Evolutionary conservation across 371 early-diverging fungal species (phyloP), one percentile per base, ranked within the genome.

Genomic region (Chytridium lagenaria): DNA sequence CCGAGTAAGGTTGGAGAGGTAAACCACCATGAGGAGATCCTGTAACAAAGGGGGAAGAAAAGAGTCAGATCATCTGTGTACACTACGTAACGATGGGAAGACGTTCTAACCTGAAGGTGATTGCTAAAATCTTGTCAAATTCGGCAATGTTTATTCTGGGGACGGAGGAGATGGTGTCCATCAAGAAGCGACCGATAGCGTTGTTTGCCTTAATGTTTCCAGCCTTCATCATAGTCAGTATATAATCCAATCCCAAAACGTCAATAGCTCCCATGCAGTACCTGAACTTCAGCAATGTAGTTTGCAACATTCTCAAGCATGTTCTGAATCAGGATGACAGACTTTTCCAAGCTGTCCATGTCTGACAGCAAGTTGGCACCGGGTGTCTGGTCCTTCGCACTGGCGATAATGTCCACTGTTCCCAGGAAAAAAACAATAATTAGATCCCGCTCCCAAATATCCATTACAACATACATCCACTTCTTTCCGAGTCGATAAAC

Each of bases 21-120:
- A 95, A 50, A 94, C 92, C 49, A 95, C 95, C 95, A 96, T 95
- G 77, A 96, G 87, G 67, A 96, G 86, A 80, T 98, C 97, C 87
- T 95, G 91, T 69, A 57, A 16, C 16, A 71, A 65, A 10, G 22
- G 2, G 5, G 39, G 19, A 40, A 39, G 44, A 49, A 31, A 23
- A 16, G 3, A 30, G 38, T 22, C 34, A 19, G n/a, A n/a, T n/a
- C 28, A 31, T 69, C 59, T 44, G 70, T 5, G 23, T n/a, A n/a
- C n/a, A n/a, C n/a, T n/a, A n/a, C n/a, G n/a, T n/a, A n/a, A n/a
- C n/a, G n/a, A n/a, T n/a, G n/a, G n/a, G n/a, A n/a, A n/a, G n/a
- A n/a, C n/a, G n/a, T n/a, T n/a, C n/a, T n/a, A 59, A 81, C 81
- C 75, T 82, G 80, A 63, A 84, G 31, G 80, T 96, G 97, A 80